These are phyloP conservation scores for Phytophthora fragariae DNA, from an alignment of 352 stramenopile genomes.

Conservation along the genomic window DNA sequence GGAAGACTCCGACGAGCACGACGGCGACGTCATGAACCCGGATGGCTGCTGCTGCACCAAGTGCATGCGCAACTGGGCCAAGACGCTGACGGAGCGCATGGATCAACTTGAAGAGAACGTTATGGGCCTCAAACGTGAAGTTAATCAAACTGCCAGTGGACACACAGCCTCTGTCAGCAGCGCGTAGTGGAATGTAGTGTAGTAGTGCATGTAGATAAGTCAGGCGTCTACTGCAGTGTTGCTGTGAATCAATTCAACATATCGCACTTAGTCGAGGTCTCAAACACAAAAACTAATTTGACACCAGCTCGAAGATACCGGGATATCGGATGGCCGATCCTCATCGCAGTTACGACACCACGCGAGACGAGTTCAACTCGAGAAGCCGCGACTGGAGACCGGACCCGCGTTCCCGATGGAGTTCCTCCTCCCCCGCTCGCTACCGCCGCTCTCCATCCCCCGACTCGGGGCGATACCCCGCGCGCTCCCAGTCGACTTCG, in stretches of 20 bases:
- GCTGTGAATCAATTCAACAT: not conserved
- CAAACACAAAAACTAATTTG: not conserved
- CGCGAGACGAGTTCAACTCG: constrained; percentile 2
- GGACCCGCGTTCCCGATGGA: constrained; percentile 1
- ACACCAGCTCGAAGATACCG: not conserved
- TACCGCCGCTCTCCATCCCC: constrained; percentile 13
- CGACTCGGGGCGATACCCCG: not conserved
- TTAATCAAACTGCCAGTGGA: constrained; percentile 2
- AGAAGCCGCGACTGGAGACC: constrained; percentile 7
- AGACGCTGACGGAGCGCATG: constrained; percentile 36
- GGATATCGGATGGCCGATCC: constrained; percentile 17
- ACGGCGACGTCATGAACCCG: constrained; percentile 33
- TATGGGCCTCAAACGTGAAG: constrained; percentile 22
- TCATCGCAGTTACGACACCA: constrained; percentile 16
- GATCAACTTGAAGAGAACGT: constrained; percentile 41
- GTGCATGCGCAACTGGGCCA: constrained; percentile 42
- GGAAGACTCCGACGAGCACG: constrained; percentile 19
- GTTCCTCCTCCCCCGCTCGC: not conserved
- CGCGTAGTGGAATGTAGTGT: not conserved
- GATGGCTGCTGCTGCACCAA: constrained; percentile 41
- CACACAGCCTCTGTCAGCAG: not conserved
- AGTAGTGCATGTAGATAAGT: too few relatives aligned
- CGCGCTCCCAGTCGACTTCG: constrained; percentile 17
- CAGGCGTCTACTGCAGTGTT: not conserved
- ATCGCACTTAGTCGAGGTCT: constrained; percentile 27